These are phyloP conservation scores for Pinguiococcus pyrenoidosus DNA, from an alignment of 108 stramenopile genomes.

Conservation along the genomic window DNA sequence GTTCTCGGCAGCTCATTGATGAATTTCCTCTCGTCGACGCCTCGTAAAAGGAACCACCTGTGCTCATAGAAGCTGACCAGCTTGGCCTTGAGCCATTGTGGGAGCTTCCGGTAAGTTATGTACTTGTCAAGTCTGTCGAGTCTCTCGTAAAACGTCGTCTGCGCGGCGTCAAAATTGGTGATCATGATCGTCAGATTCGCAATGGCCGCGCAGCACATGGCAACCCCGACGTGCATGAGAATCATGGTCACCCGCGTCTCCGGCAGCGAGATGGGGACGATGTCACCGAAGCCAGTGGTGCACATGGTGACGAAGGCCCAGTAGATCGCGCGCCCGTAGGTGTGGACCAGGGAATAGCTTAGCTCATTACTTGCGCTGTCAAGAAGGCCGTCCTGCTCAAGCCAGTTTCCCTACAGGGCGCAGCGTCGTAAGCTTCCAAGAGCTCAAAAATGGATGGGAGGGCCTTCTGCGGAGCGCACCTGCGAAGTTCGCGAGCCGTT, in stretches of 20 bases:
- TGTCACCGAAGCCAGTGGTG: neutral
- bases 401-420: no score
- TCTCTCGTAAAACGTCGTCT: neutral
- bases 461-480: neutral
- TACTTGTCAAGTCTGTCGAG: neutral
- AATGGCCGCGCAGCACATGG: neutral
- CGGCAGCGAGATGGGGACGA: neutral
- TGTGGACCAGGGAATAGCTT: neutral
- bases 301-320: neutral
- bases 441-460: neutral
- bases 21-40: constrained; percentile 1
- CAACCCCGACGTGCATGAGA: neutral
- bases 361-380: neutral
- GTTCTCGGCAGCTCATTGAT: constrained; percentile 1
- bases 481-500: neutral
- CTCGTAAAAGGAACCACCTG: no score
- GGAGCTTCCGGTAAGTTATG: neutral
- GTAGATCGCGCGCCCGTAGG: neutral
- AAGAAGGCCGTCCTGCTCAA: neutral
- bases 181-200: neutral
- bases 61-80: neutral
- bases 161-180: neutral
- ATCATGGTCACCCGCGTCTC: neutral
- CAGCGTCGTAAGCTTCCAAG: no score
- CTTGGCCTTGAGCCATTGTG: neutral